Base-by-base conservation (phyloP, 2,329 filamentous ascomycete species). In the Claviceps fusiformis region DNA sequence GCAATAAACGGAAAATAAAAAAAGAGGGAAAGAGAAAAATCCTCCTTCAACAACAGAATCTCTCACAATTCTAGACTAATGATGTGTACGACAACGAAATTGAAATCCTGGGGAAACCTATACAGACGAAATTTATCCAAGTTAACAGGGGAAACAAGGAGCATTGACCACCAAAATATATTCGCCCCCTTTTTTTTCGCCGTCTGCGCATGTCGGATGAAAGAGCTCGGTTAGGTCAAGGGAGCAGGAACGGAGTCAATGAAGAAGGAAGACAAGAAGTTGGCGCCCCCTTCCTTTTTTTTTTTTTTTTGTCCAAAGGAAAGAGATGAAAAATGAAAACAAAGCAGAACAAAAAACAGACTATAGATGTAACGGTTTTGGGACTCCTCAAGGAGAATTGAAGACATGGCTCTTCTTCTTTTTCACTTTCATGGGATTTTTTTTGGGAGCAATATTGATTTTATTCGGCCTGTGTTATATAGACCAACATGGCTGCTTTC, bases 351-450 rank as follows among this genome's bases (percentile, higher is more conserved):
- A 39, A 8, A 47, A 5, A 29, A 35, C 49, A 41, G 15, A 19
- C 33, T 29, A 51, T 55, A 54, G 56, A 57, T 55, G 39, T 50
- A 51, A 54, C 47, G 54, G 55, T 47, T 47, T 54, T 51, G 43
- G n/a, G n/a, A 49, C 56, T 57, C 54, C 56, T 52, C 54, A 49
- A 49, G 54, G 56, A 57, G 56, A 43, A 27, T 24, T 37, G 41
- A 54, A 50, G 56, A 45, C 24, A 52, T 33, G 35, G 19, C 17
- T 51, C 27, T 45, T 31, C 43, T 39, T 48, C 31, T 39, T 41
- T 44, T 31, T 24, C 29, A 15, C 9, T 33, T 45, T 52, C 50
- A n/a, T n/a, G 39, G 8, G n/a, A 35, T 35, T 24, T 24, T 24
- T 24, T 24, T 41, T n/a, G 5, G 35, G 17, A 53, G 29, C n/a